A percentile compares a stretch with the other conserved stretches of the same genome.
These are phyloP conservation scores for Pythium scleroteichum DNA, from an alignment of 352 stramenopile species.

Conservation along the genomic window DNA sequence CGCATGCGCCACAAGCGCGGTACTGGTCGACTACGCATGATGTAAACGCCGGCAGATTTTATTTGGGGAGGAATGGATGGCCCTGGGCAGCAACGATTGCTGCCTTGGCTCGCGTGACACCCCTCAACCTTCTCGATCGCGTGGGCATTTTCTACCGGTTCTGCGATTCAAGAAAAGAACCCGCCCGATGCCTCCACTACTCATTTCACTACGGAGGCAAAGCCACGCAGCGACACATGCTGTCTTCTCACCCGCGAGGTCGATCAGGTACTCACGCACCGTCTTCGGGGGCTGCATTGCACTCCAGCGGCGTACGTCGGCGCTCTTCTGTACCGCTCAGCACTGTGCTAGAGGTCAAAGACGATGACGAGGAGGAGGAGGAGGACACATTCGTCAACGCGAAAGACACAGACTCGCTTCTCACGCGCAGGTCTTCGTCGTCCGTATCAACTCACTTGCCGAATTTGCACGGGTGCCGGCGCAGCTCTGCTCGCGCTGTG, in stretches of 20 bases:
- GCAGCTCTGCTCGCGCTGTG: conserved; percentile 10
- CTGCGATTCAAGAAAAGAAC: background rate
- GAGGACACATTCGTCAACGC: conserved; percentile 20
- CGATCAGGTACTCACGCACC: background rate
- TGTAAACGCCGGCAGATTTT: background rate
- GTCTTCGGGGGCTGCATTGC: background rate
- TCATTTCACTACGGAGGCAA: background rate
- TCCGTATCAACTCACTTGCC: conserved; percentile 9
- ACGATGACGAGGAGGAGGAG: conserved; percentile 22
- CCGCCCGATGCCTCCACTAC: too few relatives aligned
- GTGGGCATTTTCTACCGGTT: background rate
- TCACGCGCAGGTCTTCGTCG: conserved; percentile 7
- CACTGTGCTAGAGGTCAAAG: conserved; percentile 24
- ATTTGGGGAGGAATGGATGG: background rate
- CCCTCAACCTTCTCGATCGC: background rate
- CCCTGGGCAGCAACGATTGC: too few relatives aligned
- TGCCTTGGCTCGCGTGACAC: background rate
- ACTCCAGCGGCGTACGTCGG: conserved; percentile 15
- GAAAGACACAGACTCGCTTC: conserved; percentile 13
- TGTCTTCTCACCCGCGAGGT: background rate
- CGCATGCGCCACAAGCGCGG: background rate
- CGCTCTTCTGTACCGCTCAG: conserved; percentile 23
- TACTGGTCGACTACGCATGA: background rate
- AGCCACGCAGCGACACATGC: background rate
- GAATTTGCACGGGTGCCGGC: conserved; percentile 1